Evolutionary conservation across 306 rosid genomes (phyloP), one percentile per base, ranked within the genome.

Genomic region (Cyclanthera cordifolia): DNA sequence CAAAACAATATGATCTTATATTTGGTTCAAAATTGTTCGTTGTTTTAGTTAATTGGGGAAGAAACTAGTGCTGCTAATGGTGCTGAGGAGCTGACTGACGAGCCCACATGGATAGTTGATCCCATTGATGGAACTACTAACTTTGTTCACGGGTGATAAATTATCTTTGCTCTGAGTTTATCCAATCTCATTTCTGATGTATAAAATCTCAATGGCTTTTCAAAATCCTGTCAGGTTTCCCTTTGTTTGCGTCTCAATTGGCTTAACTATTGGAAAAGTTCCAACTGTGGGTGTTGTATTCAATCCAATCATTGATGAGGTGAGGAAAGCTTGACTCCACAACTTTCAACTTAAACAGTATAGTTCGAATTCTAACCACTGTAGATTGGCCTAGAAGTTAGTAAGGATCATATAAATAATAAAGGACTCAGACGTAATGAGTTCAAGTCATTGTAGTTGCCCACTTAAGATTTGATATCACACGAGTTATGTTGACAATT

Each of bases 121-220:
- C 98, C 98, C 72, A 75, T 93, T 53, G 98, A 93, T 78, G 98
- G 98, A 81, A 93, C 98, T 57, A 93, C 94, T 27, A 93, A 93
- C 81, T 93, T 93, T 39, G 98, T 89, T 21, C 96, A 93, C 65
- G 95, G 98, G 98, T 93, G 27, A 46, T 25, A 46, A 75, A 53
- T 64, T 28, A 61, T 64, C 72, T 61, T 76, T 54, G 5, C 49
- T 60, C 47, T 59, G 48, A 17, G 47, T 10, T 59, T 59, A 27
- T 32, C 49, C 9, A 37, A 8, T 61, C 50, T 19, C 28, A 11
- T 61, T 37, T 61, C 16, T 39, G 37, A 5, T 61, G 19, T 34
- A 41, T 20, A 39, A 19, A 63, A 63, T 39, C 69, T 63, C 49
- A 19, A 17, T 28, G 17, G 3, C 32, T 63, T 17, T n/a, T 34